These are phyloP conservation scores for Lepidium sativum DNA, from an alignment of 345 rosid genomes.

Conservation along the genomic window DNA sequence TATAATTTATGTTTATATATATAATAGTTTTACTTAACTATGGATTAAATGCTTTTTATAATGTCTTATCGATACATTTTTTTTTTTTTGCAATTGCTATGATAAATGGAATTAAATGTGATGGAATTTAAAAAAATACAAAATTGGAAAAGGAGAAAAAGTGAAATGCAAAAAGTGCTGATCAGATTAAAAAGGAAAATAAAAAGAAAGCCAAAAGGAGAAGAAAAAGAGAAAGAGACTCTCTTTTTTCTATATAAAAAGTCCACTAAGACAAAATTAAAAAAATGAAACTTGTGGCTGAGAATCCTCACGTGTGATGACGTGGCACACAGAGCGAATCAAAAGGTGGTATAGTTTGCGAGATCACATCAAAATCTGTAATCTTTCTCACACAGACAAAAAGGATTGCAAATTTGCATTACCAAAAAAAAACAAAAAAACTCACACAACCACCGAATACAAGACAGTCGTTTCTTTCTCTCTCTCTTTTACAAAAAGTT, in stretches of 20 bases:
- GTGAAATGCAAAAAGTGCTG: slow-evolving; percentile 21
- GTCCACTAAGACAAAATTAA: slow-evolving; percentile 38
- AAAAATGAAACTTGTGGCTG: slow-evolving; percentile 53
- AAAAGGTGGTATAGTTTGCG: slow-evolving; percentile 30
- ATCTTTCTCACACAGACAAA: slow-evolving; percentile 15
- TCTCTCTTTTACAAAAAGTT: background rate
- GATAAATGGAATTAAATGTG: no score
- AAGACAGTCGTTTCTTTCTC: slow-evolving; percentile 29
- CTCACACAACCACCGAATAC: slow-evolving; percentile 10
- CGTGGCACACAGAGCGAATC: slow-evolving; percentile 55
- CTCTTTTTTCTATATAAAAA: slow-evolving; percentile 12
- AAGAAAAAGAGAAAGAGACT: background rate
- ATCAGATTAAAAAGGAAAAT: slow-evolving; percentile 16
- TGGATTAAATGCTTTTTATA: no score
- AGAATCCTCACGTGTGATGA: slow-evolving; percentile 36
- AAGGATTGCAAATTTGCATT: background rate
- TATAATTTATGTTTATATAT: no score
- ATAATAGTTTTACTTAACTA: no score
- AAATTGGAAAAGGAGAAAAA: background rate
- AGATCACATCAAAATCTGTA: slow-evolving; percentile 21
- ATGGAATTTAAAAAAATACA: background rate
- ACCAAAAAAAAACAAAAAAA: background rate
- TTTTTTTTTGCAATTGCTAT: no score
- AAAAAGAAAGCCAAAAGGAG: slow-evolving; percentile 11
- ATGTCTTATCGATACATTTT: no score